phyloP scores from a whole-genome alignment of 2,329 filamentous ascomycete species.

The Microsporum canis region DNA sequence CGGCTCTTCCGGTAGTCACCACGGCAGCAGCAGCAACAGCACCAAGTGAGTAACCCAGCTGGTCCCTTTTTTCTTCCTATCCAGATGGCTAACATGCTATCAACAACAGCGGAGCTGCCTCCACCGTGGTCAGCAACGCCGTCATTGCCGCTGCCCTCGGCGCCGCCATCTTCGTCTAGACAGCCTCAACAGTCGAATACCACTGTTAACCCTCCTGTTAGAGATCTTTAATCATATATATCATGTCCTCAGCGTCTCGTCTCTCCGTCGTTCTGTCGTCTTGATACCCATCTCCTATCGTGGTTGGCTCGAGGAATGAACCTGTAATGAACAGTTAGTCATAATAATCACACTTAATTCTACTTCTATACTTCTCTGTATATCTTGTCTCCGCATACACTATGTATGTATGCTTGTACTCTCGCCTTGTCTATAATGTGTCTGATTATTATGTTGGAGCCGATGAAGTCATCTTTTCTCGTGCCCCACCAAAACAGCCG shows the following conservation, averaged over 20 bases:
- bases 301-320: too few species aligned
- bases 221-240: too few species aligned
- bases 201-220: too few species aligned
- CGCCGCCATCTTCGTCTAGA: neutral
- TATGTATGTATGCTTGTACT: neutral
- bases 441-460: neutral
- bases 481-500: neutral
- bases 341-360: too few species aligned
- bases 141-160: neutral
- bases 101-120: neutral
- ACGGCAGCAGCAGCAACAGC: neutral
- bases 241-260: too few species aligned
- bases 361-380: too few species aligned
- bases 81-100: neutral
- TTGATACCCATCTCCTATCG: too few species aligned
- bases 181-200: neutral
- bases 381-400: neutral
- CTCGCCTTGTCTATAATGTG: neutral
- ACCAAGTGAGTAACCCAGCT: neutral
- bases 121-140: conserved; percentile 1
- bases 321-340: too few species aligned
- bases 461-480: neutral
- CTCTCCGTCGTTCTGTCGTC: too few species aligned
- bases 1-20: neutral
- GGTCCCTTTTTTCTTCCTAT: neutral